Conservation (phyloP, 2,329 filamentous ascomycete species). For the Fusarium duplospermum region DNA sequence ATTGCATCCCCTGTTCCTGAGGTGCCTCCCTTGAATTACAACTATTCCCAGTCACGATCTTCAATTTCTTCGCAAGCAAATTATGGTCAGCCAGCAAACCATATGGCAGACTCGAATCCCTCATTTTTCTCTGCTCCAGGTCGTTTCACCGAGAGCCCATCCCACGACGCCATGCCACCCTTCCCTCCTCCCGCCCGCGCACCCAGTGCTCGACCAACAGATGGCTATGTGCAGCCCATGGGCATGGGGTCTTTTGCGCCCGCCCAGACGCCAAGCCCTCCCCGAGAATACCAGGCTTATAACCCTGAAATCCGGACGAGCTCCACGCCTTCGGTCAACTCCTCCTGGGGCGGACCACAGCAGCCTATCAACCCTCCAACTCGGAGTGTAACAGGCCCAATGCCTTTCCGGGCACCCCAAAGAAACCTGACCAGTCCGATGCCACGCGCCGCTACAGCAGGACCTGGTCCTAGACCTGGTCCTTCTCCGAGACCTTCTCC, state of each 20-base stretch:
- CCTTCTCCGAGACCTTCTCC: slow-evolving; percentile 44
- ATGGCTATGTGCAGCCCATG: slow-evolving; percentile 44
- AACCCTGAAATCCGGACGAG: slow-evolving; percentile 49
- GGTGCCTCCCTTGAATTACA: slow-evolving; percentile 45
- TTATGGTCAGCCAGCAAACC: slow-evolving; percentile 40
- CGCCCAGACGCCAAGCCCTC: slow-evolving; percentile 1
- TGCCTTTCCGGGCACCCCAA: slow-evolving; percentile 51
- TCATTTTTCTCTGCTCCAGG: slow-evolving; percentile 22
- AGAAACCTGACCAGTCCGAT: slow-evolving; percentile 60
- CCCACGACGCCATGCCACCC: slow-evolving; percentile 44
- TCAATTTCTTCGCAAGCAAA: slow-evolving; percentile 53
- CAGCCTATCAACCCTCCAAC: slow-evolving; percentile 43
- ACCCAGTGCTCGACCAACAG: slow-evolving; percentile 47
- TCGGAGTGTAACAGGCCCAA: slow-evolving; percentile 56
- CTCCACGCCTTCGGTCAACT: slow-evolving; percentile 47
- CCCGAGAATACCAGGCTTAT: slow-evolving; percentile 46
- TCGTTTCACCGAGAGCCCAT: slow-evolving; percentile 47
- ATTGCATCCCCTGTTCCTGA: slow-evolving; percentile 52
- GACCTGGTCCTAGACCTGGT: slow-evolving; percentile 40
- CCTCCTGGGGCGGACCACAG: slow-evolving; percentile 38
- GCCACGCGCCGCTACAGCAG: slow-evolving; percentile 42
- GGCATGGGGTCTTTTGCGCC: slow-evolving; percentile 17
- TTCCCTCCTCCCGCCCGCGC: slow-evolving; percentile 51
- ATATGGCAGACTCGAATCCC: slow-evolving; percentile 11
- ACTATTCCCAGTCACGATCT: slow-evolving; percentile 47